Evolutionary conservation across 164 flowering plant genomes (phyloP).

Genomic region (Hamamelis virginiana): DNA sequence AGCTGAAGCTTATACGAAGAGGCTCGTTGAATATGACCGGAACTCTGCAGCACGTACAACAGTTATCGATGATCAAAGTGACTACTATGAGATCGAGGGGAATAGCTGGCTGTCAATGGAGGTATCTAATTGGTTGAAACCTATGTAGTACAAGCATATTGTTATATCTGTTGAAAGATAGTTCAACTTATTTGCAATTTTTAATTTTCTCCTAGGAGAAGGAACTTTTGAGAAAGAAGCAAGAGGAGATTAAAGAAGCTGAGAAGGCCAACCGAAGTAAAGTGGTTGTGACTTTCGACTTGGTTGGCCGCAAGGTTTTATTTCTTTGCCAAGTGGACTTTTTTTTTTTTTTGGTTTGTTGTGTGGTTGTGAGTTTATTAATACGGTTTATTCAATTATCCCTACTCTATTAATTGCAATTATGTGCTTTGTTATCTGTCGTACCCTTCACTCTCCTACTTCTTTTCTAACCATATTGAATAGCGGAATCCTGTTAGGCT

Average conservation of each 20-base stretch:
- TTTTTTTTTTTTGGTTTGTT: no score
- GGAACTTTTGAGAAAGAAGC: slow-evolving; percentile 76
- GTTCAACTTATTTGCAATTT: background rate
- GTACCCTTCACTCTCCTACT: no score
- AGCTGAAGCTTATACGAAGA: slow-evolving; percentile 94
- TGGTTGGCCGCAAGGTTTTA: slow-evolving; percentile 92
- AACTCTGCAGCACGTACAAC: slow-evolving; percentile 92
- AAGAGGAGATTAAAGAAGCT: slow-evolving; percentile 76
- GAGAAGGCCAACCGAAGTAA: slow-evolving; percentile 69
- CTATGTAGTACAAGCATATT: background rate
- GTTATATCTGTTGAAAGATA: background rate
- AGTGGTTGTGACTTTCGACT: slow-evolving; percentile 87
- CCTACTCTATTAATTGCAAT: no score
- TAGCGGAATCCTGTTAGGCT: no score
- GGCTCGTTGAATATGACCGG: slow-evolving; percentile 87
- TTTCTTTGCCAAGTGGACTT: slow-evolving; percentile 1
- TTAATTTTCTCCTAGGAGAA: slow-evolving; percentile 66
- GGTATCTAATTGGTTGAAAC: slow-evolving; percentile 34
- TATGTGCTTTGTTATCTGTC: no score
- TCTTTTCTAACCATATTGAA: background rate
- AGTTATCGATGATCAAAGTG: slow-evolving; percentile 98
- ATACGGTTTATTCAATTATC: no score
- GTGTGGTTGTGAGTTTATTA: no score
- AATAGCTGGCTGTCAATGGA: slow-evolving; percentile 84
- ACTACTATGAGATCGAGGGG: slow-evolving; percentile 85